Base-by-base conservation (phyloP, 345 rosid genomes). In the Luvunga scandens region DNA sequence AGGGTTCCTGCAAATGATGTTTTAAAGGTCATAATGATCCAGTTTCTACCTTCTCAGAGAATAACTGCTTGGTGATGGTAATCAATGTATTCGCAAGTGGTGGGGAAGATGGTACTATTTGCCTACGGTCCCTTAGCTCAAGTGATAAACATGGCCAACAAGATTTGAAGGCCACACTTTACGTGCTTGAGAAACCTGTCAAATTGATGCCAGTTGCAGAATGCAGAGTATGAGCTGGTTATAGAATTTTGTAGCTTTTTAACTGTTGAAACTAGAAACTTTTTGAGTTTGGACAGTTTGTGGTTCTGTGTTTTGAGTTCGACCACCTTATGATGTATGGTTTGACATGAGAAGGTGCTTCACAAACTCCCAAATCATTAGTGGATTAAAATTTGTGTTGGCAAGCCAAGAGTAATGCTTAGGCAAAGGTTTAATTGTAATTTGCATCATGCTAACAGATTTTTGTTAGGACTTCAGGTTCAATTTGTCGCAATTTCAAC, bases 91-190 rank as follows among this genome's bases (percentile, higher is more conserved):
- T 90, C 82, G 91, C 91, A 68, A 89, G 89, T 76, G 92, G 97
- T 69, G 92, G 94, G 67, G 94, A 90, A 48, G 92, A 90, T 81
- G 87, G 89, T 36, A 90, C 91, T 21, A 81, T 90, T 80, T 89
- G 96, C 50, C 89, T 90, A 30, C 89, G 94, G 92, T 86, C 97
- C 39, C 89, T 92, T 78, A 72, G 81, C 70, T 88, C 93, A 76
- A 82, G 81, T 63, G 82, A 88, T 68, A 90, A 86, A 73, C 85
- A 88, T 6, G 87, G 94, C 21, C 91, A 84, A 10, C 90, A 83
- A 36, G 86, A 90, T 76, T 82, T 84, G 71, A 90, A 84, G 82
- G 86, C 92, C 79, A 92, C 94, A 27, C 77, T 90, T 72, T 76
- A 84, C 31, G 94, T 88, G 75, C 91, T 88, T 84, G 86, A 86